Evolutionary conservation across 1,284 basidiomycete genomes (phyloP).

Genomic region (Microbotryomycetes sp.): DNA sequence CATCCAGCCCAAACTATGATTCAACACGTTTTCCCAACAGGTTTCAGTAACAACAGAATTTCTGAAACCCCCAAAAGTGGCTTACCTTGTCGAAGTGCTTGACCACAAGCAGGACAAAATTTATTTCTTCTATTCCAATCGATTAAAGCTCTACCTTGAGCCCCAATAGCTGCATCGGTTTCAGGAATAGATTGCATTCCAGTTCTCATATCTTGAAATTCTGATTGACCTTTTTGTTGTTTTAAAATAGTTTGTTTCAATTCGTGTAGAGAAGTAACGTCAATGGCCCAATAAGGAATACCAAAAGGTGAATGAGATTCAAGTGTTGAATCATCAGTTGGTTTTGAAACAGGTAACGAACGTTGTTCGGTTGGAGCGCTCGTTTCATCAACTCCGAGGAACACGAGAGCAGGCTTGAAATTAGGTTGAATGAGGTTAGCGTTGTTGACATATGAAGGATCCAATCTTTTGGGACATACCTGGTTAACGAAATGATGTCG

Average conservation of each 20-base stretch:
- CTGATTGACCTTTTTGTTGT: conserved; percentile 45
- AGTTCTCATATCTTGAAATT: conserved; percentile 55
- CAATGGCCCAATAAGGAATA: conserved; percentile 70
- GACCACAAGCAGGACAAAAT: conserved; percentile 84
- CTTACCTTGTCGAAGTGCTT: conserved; percentile 69
- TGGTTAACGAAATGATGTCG: conserved; percentile 19
- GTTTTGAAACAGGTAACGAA: conserved; percentile 49
- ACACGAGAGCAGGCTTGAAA: conserved; percentile 48
- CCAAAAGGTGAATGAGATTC: conserved; percentile 60
- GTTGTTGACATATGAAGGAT: not conserved
- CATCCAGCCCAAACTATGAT: conserved; percentile 91
- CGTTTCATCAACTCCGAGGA: conserved; percentile 74
- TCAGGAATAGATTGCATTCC: conserved; percentile 45
- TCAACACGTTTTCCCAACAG: no score
- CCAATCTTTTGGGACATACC: conserved; percentile 6
- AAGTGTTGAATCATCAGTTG: conserved; percentile 38
- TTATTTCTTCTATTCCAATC: conserved; percentile 87
- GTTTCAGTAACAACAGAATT: no score
- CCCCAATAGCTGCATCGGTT: conserved; percentile 64
- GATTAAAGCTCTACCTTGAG: conserved; percentile 66
- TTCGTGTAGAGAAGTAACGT: conserved; percentile 55
- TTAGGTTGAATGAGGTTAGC: not conserved
- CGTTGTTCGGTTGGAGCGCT: conserved; percentile 42
- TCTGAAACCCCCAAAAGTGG: no score
- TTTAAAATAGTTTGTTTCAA: conserved; percentile 46